These are phyloP conservation scores for Metschnikowia cubensis DNA, from an alignment of 805 yeast genomes.

Conservation along the genomic window DNA sequence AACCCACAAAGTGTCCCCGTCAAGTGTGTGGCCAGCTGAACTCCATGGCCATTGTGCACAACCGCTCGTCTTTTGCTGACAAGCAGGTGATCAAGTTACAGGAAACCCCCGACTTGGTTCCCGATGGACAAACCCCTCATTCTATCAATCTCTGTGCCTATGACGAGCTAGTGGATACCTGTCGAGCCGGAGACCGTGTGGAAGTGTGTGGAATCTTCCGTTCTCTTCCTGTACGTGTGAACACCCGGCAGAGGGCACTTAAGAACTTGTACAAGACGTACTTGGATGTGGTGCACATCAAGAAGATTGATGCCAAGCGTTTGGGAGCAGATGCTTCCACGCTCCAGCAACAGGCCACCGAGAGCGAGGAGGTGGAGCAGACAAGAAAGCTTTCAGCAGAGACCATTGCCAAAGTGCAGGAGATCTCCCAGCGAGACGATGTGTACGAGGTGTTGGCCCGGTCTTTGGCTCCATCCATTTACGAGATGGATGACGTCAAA, in stretches of 20 bases:
- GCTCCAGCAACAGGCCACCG: constrained; percentile 52
- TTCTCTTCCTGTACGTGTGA: constrained; percentile 86
- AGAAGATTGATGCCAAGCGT: constrained; percentile 77
- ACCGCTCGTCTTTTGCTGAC: constrained; percentile 89
- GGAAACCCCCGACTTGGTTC: constrained; percentile 94
- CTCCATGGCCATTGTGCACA: constrained; percentile 88
- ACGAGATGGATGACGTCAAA: constrained; percentile 93
- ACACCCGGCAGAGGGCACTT: constrained; percentile 77
- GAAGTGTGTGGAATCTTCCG: constrained; percentile 95
- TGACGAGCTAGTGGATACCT: constrained; percentile 91
- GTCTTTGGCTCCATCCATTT: constrained; percentile 95
- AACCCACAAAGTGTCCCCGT: constrained; percentile 92
- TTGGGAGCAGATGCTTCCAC: constrained; percentile 79
- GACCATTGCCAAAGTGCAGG: constrained; percentile 62
- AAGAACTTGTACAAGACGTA: constrained; percentile 87
- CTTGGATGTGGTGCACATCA: constrained; percentile 89
- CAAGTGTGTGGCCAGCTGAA: constrained; percentile 74
- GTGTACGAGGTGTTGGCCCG: constrained; percentile 82
- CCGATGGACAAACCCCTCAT: constrained; percentile 98
- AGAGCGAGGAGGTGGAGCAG: constrained; percentile 73
- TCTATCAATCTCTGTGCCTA: constrained; percentile 90
- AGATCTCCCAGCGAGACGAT: constrained; percentile 65
- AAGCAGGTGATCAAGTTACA: constrained; percentile 92
- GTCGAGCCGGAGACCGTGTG: constrained; percentile 94
- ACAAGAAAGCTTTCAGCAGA: constrained; percentile 62